phyloP scores from a whole-genome alignment of 2,329 filamentous ascomycete genomes.

The Fusarium sp. region DNA sequence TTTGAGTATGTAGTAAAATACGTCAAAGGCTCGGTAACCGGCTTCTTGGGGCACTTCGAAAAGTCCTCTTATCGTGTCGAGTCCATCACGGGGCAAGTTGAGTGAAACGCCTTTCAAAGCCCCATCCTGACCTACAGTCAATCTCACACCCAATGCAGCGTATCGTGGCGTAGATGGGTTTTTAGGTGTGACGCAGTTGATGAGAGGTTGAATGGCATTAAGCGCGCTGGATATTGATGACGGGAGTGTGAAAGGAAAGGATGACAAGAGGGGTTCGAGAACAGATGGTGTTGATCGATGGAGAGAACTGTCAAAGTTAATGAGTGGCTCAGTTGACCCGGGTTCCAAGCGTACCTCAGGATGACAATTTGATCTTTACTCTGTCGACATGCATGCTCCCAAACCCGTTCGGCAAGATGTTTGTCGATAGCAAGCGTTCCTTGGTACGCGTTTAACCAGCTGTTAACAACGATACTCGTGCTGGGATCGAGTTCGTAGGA shows the following conservation, averaged over 20 bases:
- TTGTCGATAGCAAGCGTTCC: slow-evolving; percentile 82
- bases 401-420: slow-evolving; percentile 84
- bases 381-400: slow-evolving; percentile 95
- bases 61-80: slow-evolving; percentile 86
- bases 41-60: slow-evolving; percentile 83
- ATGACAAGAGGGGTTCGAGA: slow-evolving; percentile 84
- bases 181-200: slow-evolving; percentile 88
- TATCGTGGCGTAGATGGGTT: slow-evolving; percentile 90
- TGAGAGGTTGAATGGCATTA: slow-evolving; percentile 86
- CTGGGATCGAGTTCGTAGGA: slow-evolving; percentile 92
- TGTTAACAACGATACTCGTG: slow-evolving; percentile 94
- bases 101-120: slow-evolving; percentile 79
- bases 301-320: slow-evolving; percentile 75
- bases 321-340: neutral
- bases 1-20: slow-evolving; percentile 96
- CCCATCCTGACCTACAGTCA: slow-evolving; percentile 86
- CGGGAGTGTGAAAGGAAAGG: slow-evolving; percentile 86
- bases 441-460: slow-evolving; percentile 88
- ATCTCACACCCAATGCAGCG: slow-evolving; percentile 83
- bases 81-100: slow-evolving; percentile 88
- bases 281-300: slow-evolving; percentile 91
- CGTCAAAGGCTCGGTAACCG: slow-evolving; percentile 94
- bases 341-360: slow-evolving; percentile 75
- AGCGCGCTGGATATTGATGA: slow-evolving; percentile 83
- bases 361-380: slow-evolving; percentile 97